Evolutionary conservation across 2,329 filamentous ascomycete genomes (phyloP), one percentile per base, ranked within the genome.

Genomic region (Colletotrichum theobromicola): DNA sequence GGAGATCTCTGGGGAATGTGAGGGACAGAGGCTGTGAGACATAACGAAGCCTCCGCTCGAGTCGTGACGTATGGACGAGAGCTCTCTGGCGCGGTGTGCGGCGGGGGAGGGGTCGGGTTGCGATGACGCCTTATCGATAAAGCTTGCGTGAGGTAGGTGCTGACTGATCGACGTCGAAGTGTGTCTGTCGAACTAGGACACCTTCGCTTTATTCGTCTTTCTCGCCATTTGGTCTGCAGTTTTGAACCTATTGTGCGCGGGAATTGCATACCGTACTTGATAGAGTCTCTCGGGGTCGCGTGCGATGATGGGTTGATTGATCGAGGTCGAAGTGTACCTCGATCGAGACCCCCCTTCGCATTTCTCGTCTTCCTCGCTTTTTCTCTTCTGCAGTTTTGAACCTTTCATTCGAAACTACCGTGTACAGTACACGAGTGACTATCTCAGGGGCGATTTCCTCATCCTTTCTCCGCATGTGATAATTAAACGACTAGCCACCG

Each of bases 91-190:
- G 63, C 32, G 42, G 7, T 24, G 42, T 21, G 34, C 28, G 50
- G 70, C 34, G 58, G 66, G 70, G 46, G 70, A 70, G 58, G 66
- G 70, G 63, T 50, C 4, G 61, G 55, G 35, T 4, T 7, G 28
- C 16, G 35, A 74, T 63, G 53, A 72, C 68, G 68, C 26, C 72
- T 74, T 74, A 74, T 74, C 72, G 72, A 72, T 74, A 74, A 74
- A 74, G 72, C 68, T 37, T 61, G 50, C 37, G 68, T 72, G 67
- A 62, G 21, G 24, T 12, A 7, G 16, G 13, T 71, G 35, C 61
- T 73, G 67, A 65, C 58, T 73, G 64, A 69, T 55, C 21, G 30
- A 16, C 3, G 18, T 30, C n/a, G 18, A 55, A 30, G n/a, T 21
- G 21, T 28, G 28, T 35, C 10, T n/a, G n/a, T 63, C 60, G 34